Percentiles rank a stretch among this genome's conserved stretches.
phyloP scores from a whole-genome alignment of 495 filamentous ascomycete species.

The Penicillium steckii region DNA sequence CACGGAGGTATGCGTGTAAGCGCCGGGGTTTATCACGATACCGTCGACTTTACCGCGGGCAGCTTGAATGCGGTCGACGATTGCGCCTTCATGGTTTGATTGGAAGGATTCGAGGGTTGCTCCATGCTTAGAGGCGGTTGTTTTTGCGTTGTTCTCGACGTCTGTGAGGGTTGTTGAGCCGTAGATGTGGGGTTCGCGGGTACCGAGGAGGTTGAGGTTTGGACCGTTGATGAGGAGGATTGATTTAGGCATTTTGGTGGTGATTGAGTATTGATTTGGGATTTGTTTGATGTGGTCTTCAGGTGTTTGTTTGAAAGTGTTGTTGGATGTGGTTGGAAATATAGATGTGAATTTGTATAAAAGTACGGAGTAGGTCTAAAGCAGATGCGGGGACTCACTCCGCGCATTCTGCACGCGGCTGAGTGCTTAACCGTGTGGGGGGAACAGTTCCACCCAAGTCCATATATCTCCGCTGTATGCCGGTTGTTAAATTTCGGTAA shows the following conservation, averaged over 20 bases:
- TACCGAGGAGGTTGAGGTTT: slow-evolving; percentile 78
- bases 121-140: slow-evolving; percentile 42
- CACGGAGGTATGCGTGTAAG: slow-evolving; percentile 66
- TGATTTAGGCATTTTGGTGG: slow-evolving; percentile 39
- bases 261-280: not conserved
- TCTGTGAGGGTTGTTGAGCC: slow-evolving; percentile 62
- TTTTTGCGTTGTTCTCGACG: slow-evolving; percentile 44
- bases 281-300: not conserved
- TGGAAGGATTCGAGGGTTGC: slow-evolving; percentile 54
- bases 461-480: too few relatives aligned
- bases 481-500: not conserved
- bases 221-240: slow-evolving; percentile 77
- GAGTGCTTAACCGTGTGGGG: slow-evolving; percentile 21
- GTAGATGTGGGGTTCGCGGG: slow-evolving; percentile 69
- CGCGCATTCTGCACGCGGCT: slow-evolving; percentile 18
- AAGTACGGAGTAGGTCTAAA: not conserved
- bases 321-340: not conserved
- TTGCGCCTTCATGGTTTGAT: slow-evolving; percentile 66
- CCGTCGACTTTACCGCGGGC: slow-evolving; percentile 52
- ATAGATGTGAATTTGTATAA: not conserved
- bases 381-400: slow-evolving; percentile 5
- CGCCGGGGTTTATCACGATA: slow-evolving; percentile 70
- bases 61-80: slow-evolving; percentile 59
- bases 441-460: too few relatives aligned
- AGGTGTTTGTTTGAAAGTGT: not conserved